Percentiles rank a stretch among this genome's conserved stretches.
Conservation (phyloP, 1,284 basidiomycete species). For the Papiliotrema nemorosa region DNA sequence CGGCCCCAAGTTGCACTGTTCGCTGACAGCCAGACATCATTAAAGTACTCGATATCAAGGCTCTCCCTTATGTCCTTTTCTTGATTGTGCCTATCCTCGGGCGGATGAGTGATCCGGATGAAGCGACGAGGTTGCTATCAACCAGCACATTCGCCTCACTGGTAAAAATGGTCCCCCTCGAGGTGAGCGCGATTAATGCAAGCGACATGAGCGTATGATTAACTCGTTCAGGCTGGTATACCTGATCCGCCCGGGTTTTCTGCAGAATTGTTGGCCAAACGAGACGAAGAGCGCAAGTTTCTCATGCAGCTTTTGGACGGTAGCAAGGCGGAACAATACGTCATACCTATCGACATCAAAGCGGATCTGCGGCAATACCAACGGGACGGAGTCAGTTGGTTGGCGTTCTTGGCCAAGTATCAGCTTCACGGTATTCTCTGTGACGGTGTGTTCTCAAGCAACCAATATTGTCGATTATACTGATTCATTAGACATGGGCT, state of each 20-base stretch:
- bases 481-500: slow-evolving; percentile 75
- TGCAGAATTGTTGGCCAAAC: slow-evolving; percentile 78
- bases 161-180: slow-evolving; percentile 98
- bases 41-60: slow-evolving; percentile 85
- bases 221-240: slow-evolving; percentile 67
- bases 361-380: slow-evolving; percentile 96
- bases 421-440: slow-evolving; percentile 97
- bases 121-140: slow-evolving; percentile 83
- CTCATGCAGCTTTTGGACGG: slow-evolving; percentile 91
- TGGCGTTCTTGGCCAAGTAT: slow-evolving; percentile 93
- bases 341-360: slow-evolving; percentile 82
- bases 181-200: slow-evolving; percentile 56
- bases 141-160: slow-evolving; percentile 96
- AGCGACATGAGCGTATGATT: neutral
- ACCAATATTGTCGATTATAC: neutral
- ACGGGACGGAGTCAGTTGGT: slow-evolving; percentile 97
- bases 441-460: slow-evolving; percentile 64
- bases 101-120: slow-evolving; percentile 93
- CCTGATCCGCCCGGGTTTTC: slow-evolving; percentile 94
- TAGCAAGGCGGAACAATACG: slow-evolving; percentile 88
- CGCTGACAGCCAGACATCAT: slow-evolving; percentile 68
- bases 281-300: slow-evolving; percentile 86
- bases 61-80: slow-evolving; percentile 95
- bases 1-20: neutral
- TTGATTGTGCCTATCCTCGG: slow-evolving; percentile 94